Conservation (phyloP, 257 asterid species). For the Jacaranda mimosifolia region DNA sequence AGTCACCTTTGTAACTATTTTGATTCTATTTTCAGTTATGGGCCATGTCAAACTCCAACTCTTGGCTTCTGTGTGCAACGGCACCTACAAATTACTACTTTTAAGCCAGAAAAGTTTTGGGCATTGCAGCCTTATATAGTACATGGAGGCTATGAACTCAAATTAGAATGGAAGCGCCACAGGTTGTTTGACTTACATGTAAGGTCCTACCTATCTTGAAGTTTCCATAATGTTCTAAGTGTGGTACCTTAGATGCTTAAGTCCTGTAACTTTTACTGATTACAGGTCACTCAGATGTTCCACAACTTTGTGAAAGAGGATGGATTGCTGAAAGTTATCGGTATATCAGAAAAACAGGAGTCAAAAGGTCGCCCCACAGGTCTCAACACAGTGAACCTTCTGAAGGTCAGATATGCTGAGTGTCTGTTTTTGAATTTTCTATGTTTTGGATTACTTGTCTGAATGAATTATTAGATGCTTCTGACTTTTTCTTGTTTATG, state of each 20-base stretch:
- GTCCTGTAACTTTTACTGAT: constrained; percentile 34
- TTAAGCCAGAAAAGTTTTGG: constrained; percentile 91
- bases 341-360: constrained; percentile 78
- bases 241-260: constrained; percentile 30
- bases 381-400: constrained; percentile 92
- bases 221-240: constrained; percentile 5
- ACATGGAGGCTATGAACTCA: constrained; percentile 83
- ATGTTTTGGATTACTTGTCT: constrained; percentile 18
- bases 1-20: constrained; percentile 33
- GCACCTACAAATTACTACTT: constrained; percentile 77
- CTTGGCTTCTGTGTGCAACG: constrained; percentile 94
- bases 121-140: constrained; percentile 74
- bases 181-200: constrained; percentile 86
- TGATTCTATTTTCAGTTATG: constrained; percentile 68
- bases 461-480: constrained; percentile 23
- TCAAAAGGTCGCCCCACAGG: constrained; percentile 83
- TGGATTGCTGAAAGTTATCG: constrained; percentile 63
- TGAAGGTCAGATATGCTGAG: constrained; percentile 61
- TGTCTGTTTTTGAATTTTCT: constrained; percentile 28
- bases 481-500: constrained; percentile 9
- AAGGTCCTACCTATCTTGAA: constrained; percentile 43
- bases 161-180: constrained; percentile 84
- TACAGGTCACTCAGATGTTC: constrained; percentile 79
- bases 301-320: constrained; percentile 64
- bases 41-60: constrained; percentile 97